Evolutionary conservation across 1,284 basidiomycete genomes (phyloP).

Genomic region (Tranzscheliella williamsii): DNA sequence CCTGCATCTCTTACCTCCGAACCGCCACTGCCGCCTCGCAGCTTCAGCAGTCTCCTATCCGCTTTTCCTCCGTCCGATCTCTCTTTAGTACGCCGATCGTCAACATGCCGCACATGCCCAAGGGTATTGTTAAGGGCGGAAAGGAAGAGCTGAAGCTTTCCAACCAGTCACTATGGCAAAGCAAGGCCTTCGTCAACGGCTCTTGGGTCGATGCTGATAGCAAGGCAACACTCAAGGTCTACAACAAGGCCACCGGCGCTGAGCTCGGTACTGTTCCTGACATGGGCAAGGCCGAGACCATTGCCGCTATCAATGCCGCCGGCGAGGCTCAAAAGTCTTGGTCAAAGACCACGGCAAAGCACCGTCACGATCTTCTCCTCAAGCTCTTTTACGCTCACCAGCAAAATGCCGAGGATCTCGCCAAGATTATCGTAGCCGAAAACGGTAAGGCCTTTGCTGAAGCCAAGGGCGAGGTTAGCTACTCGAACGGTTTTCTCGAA

Average conservation of each 20-base stretch:
- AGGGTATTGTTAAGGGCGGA: conserved; percentile 55
- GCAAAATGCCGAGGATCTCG: conserved; percentile 53
- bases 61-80: too few species aligned
- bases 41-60: too few species aligned
- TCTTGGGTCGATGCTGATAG: conserved; percentile 44
- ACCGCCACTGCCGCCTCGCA: too few species aligned
- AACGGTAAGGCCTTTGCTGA: conserved; percentile 58
- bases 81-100: too few species aligned
- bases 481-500: conserved; percentile 57
- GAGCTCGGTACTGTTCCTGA: conserved; percentile 53
- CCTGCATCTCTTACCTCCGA: too few species aligned
- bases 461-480: conserved; percentile 56
- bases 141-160: conserved; percentile 52
- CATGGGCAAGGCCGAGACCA: conserved; percentile 46
- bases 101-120: conserved; percentile 57
- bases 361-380: conserved; percentile 53
- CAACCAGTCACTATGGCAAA: conserved; percentile 42
- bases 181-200: conserved; percentile 55
- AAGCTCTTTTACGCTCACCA: conserved; percentile 50
- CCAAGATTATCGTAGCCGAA: conserved; percentile 58
- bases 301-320: conserved; percentile 53
- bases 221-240: conserved; percentile 50
- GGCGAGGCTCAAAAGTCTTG: conserved; percentile 47
- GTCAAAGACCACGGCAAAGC: conserved; percentile 54
- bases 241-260: conserved; percentile 58